Evolutionary conservation across 2,329 filamentous ascomycete species (phyloP).

Genomic region (Aspergillus clavatus): DNA sequence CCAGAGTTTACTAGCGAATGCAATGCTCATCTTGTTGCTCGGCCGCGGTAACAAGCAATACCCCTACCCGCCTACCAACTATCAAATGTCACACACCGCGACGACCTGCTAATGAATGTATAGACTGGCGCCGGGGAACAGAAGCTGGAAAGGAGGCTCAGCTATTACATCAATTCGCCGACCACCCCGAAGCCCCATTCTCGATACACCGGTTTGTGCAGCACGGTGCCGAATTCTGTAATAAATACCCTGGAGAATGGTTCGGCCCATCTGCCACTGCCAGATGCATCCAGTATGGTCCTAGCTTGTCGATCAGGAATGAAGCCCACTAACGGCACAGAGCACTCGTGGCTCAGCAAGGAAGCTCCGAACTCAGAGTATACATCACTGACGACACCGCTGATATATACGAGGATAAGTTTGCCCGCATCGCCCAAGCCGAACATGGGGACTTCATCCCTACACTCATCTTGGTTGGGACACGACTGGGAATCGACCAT

Average conservation of each 20-base stretch:
- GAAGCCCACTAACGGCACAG: conserved; percentile 42
- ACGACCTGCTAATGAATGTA: conserved; percentile 17
- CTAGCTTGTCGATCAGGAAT: not conserved
- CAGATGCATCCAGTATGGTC: conserved; percentile 78
- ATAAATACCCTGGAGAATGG: conserved; percentile 95
- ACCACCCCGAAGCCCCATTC: conserved; percentile 79
- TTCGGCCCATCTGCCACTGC: conserved; percentile 97
- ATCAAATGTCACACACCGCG: conserved; percentile 14
- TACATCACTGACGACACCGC: conserved; percentile 87
- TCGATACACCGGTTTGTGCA: conserved; percentile 93
- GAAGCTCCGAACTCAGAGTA: conserved; percentile 63
- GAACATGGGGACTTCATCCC: conserved; percentile 66
- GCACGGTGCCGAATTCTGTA: conserved; percentile 79
- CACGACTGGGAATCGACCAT: conserved; percentile 85
- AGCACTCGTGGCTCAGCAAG: conserved; percentile 65
- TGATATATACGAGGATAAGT: conserved; percentile 87
- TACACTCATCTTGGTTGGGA: conserved; percentile 83
- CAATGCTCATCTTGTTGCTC: conserved; percentile 65
- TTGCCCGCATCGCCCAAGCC: conserved; percentile 70
- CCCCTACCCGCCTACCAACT: conserved; percentile 3
- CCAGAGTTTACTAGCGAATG: conserved; percentile 86
- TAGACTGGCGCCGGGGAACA: conserved; percentile 70
- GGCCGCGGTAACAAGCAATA: conserved; percentile 62
- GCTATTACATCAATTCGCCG: conserved; percentile 78
- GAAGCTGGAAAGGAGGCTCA: conserved; percentile 58